Conservation (phyloP, 225 moss, liverwort and hornwort genomes). For the Neckera pumila region DNA sequence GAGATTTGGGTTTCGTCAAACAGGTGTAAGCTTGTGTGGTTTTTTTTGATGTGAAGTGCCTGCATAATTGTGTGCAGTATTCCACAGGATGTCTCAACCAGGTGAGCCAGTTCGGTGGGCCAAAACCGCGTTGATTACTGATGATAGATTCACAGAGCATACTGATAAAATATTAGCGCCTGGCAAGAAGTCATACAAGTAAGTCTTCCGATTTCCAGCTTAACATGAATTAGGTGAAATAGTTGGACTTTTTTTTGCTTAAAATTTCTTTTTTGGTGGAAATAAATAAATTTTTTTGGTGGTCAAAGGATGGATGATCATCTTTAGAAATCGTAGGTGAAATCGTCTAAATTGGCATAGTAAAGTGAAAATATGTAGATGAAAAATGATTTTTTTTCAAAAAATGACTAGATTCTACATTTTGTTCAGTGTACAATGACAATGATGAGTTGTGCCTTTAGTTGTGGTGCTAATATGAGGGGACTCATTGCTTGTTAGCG, state of each 20-base stretch:
- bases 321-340: not conserved
- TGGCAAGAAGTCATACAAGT: conserved; percentile 22
- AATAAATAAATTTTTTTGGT: not conserved
- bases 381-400: not conserved
- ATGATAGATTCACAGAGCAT: conserved; percentile 18
- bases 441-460: too few species aligned
- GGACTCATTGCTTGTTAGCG: not conserved
- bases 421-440: too few species aligned
- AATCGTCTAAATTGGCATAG: too few species aligned
- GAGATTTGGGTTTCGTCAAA: not conserved
- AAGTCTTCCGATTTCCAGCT: not conserved
- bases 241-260: too few species aligned
- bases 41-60: not conserved
- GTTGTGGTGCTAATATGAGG: too few species aligned
- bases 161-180: not conserved
- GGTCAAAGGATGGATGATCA: too few species aligned
- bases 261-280: not conserved
- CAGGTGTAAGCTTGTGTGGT: not conserved
- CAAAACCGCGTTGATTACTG: conserved; percentile 33
- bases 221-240: not conserved
- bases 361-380: not conserved
- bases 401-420: not conserved
- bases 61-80: conserved; percentile 25
- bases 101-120: conserved; percentile 61
- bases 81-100: conserved; percentile 66